Conservation (phyloP, 164 flowering plant genomes). For the Stephania cephalantha region DNA sequence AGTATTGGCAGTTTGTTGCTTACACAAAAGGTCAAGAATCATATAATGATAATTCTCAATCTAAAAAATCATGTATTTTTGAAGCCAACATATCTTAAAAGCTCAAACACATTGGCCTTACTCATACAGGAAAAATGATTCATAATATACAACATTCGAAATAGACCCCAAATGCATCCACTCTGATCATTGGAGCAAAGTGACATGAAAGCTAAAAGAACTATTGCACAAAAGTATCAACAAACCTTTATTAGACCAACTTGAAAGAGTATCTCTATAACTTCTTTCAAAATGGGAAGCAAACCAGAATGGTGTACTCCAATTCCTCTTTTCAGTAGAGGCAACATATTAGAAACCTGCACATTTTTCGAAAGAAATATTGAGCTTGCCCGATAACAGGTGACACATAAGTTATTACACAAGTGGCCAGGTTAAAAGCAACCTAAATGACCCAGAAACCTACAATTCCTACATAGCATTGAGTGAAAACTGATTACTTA, state of each 20-base stretch:
- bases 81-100: not conserved
- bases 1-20: too few relatives aligned
- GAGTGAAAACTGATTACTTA: not conserved
- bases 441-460: not conserved
- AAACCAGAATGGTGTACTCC: slow-evolving; percentile 99
- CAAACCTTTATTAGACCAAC: slow-evolving; percentile 96
- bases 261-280: slow-evolving; percentile 94
- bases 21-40: too few relatives aligned
- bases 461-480: not conserved
- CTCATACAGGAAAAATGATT: not conserved
- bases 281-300: slow-evolving; percentile 97
- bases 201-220: not conserved
- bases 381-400: not conserved
- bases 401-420: not conserved
- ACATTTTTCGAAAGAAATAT: not conserved
- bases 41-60: too few relatives aligned
- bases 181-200: not conserved
- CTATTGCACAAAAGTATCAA: not conserved
- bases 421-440: not conserved
- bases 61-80: too few relatives aligned
- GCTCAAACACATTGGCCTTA: not conserved
- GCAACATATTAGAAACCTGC: slow-evolving; percentile 93
- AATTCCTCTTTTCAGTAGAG: slow-evolving; percentile 91
- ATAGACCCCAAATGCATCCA: not conserved
- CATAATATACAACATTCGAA: too few relatives aligned